Percentiles rank a stretch among this genome's conserved stretches.
Conservation (phyloP, 768 basidiomycete species). For the Daedalea quercina region DNA sequence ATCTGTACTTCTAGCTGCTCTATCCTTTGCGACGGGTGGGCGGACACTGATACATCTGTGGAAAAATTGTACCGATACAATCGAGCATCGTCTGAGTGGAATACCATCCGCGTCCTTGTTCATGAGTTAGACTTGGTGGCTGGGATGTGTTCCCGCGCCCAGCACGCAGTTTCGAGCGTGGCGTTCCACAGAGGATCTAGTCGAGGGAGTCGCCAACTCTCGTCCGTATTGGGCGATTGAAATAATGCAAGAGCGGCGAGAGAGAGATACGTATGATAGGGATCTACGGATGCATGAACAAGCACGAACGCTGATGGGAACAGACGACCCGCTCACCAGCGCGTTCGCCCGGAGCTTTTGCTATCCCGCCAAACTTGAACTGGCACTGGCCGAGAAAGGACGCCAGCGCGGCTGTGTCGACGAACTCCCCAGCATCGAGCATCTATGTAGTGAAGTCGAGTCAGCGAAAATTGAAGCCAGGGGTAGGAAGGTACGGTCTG, state of each 20-base stretch:
- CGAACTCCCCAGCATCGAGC: slow-evolving; percentile 49
- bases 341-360: slow-evolving; percentile 72
- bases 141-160: slow-evolving; percentile 60
- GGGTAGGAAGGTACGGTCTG: too few species aligned
- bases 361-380: slow-evolving; percentile 84
- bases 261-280: slow-evolving; percentile 91
- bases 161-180: slow-evolving; percentile 52
- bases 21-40: too few species aligned
- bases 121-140: neutral
- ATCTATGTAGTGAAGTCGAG: slow-evolving; percentile 46
- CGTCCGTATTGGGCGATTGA: slow-evolving; percentile 28
- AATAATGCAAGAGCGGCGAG: slow-evolving; percentile 74
- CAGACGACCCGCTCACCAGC: slow-evolving; percentile 47
- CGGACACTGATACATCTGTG: too few species aligned
- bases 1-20: too few species aligned
- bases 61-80: too few species aligned
- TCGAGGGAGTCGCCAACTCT: slow-evolving; percentile 47
- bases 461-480: too few species aligned
- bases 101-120: too few species aligned
- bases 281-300: slow-evolving; percentile 46
- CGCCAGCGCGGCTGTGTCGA: slow-evolving; percentile 50
- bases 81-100: neutral
- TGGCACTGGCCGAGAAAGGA: slow-evolving; percentile 72
- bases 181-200: slow-evolving; percentile 74
- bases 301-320: neutral